Evolutionary conservation across 2,329 filamentous ascomycete species (phyloP), one percentile per base, ranked within the genome.

Genomic region (Colletotrichum sansevieriae): DNA sequence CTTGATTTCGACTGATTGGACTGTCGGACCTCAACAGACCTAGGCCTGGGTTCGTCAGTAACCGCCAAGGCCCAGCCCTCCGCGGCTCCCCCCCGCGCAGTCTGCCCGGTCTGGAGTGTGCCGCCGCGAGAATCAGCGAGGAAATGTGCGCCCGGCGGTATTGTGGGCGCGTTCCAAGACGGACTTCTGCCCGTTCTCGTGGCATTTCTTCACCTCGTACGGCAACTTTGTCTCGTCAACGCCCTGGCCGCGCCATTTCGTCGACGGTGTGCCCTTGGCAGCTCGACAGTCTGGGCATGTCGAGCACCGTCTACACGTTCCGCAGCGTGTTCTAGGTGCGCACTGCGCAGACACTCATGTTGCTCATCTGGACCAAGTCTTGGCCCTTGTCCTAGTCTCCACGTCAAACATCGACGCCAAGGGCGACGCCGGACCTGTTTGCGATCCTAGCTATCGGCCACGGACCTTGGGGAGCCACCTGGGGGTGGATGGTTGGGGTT

Each of bases 41-140:
- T 18, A 25, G 35, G 13, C 12, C 1, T 52, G 12, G 39, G n/a
- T 29, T 43, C 20, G 15, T 60, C 22, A 3, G 13, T 20, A 25
- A 41, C 18, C 15, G 12, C 18, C n/a, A 33, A 37, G 43, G 56
- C 29, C 49, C 63, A 57, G 67, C 56, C 43, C 37, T n/a, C 52
- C 8, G 3, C 8, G 35, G 25, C 2, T 15, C 25, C 29, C 55
- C 22, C 22, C 2, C 22, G 37, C 56, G 41, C 55, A 4, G 9
- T 11, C 39, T 37, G 33, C 49, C 64, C 39, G 29, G 18, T 51
- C 39, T 13, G 29, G 33, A 54, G 47, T 37, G 52, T 47, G 46
- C 49, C 58, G 63, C 68, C 63, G 63, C 60, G 39, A 54, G 51
- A 63, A 70, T 67, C 52, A 70, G 68, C 68, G 68, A 70, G 54